These are phyloP conservation scores for Beauveria scarabaeidicola DNA, from an alignment of 2,329 filamentous ascomycete genomes.

Conservation along the genomic window DNA sequence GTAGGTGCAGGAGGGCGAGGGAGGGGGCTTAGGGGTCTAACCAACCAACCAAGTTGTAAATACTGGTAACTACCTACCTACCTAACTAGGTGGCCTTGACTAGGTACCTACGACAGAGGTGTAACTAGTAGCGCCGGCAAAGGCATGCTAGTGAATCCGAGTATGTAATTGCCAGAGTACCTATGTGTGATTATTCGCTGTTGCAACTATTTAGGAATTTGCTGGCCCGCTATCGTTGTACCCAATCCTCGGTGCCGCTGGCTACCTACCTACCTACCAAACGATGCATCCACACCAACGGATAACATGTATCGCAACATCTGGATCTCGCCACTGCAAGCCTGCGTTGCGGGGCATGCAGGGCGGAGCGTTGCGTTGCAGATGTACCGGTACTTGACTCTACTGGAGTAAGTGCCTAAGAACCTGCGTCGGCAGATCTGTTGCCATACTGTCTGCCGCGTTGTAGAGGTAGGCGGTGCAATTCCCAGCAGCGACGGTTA, in stretches of 20 bases:
- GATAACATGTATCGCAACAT: constrained; percentile 3
- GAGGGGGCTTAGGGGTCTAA: neutral
- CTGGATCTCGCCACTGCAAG: constrained; percentile 3
- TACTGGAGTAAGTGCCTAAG: neutral
- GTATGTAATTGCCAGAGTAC: no score
- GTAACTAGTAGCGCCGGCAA: neutral
- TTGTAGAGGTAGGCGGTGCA: neutral
- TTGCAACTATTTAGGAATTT: no score
- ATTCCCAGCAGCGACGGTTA: neutral
- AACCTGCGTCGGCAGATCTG: no score
- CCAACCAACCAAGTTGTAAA: neutral
- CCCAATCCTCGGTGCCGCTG: neutral
- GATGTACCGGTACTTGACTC: neutral
- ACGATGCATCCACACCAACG: constrained; percentile 3
- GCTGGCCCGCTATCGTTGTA: neutral
- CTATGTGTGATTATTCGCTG: no score
- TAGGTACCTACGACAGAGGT: neutral
- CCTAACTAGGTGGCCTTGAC: neutral
- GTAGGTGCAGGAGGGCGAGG: neutral
- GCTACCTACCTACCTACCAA: neutral
- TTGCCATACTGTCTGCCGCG: neutral
- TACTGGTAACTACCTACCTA: no score
- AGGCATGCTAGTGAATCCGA: neutral
- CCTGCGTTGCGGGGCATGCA: constrained; percentile 3
- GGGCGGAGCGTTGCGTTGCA: neutral